phyloP scores from a whole-genome alignment of 2,329 filamentous ascomycete genomes.

The Zymoseptoria passerinii region DNA sequence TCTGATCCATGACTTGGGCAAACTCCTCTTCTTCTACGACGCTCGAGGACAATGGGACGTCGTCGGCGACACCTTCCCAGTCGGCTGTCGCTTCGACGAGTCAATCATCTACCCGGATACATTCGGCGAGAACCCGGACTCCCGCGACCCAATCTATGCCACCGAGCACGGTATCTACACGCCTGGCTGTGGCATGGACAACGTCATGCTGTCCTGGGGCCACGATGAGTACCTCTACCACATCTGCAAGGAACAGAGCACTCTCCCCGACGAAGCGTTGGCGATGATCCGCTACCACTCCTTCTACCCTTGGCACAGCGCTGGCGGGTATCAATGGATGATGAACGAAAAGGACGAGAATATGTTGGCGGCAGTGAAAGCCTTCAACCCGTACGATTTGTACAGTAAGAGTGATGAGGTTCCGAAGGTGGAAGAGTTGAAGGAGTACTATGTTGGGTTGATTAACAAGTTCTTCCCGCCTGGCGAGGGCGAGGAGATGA shows the following conservation, averaged over 20 bases:
- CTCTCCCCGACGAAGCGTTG: slow-evolving; percentile 68
- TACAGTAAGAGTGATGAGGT: slow-evolving; percentile 86
- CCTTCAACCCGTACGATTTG: slow-evolving; percentile 85
- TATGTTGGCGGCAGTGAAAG: slow-evolving; percentile 72
- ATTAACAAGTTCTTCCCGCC: slow-evolving; percentile 57
- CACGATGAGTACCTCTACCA: slow-evolving; percentile 85
- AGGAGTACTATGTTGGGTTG: slow-evolving; percentile 66
- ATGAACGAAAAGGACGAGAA: slow-evolving; percentile 75
- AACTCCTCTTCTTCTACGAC: slow-evolving; percentile 71
- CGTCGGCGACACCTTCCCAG: slow-evolving; percentile 76
- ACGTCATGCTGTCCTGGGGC: slow-evolving; percentile 84
- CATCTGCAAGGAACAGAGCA: slow-evolving; percentile 74
- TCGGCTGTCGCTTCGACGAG: slow-evolving; percentile 66
- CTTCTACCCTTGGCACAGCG: slow-evolving; percentile 86
- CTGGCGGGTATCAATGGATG: slow-evolving; percentile 69
- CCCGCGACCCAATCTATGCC: slow-evolving; percentile 60
- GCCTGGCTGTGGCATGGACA: slow-evolving; percentile 71
- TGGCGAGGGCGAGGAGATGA: slow-evolving; percentile 31
- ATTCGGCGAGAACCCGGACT: slow-evolving; percentile 71
- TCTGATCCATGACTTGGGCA: slow-evolving; percentile 71
- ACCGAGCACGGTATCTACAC: slow-evolving; percentile 73
- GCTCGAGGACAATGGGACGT: slow-evolving; percentile 91
- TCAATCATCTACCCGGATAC: slow-evolving; percentile 74
- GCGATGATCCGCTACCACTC: slow-evolving; percentile 92
- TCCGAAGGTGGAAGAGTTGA: slow-evolving; percentile 67